A percentile compares a stretch with the other conserved stretches of the same genome.
Evolutionary conservation across 2,329 filamentous ascomycete genomes (phyloP).

Genomic region (Fusarium sp.): DNA sequence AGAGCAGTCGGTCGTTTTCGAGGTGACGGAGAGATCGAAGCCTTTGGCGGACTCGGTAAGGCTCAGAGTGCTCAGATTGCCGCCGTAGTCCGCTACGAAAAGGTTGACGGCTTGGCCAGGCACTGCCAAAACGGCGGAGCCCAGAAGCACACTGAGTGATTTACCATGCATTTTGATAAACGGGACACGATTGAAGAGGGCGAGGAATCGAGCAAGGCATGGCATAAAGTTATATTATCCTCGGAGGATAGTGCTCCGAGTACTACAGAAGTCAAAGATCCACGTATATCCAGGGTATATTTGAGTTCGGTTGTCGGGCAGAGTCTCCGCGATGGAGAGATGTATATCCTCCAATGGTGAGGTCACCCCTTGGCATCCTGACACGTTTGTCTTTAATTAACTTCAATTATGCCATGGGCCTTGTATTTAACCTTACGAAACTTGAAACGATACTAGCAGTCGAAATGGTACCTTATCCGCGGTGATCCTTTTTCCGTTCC

Average conservation of each 20-base stretch:
- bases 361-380: background rate
- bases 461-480: background rate
- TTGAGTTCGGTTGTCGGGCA: background rate
- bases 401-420: background rate
- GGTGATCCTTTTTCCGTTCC: constrained; percentile 7
- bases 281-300: background rate
- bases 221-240: background rate
- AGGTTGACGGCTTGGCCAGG: constrained; percentile 25
- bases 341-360: constrained; percentile 10
- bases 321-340: background rate
- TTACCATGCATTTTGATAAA: background rate
- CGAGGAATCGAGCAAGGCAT: too few relatives aligned
- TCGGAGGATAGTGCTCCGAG: background rate
- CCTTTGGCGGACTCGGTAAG: constrained; percentile 1
- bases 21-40: constrained; percentile 14
- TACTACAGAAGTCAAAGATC: background rate
- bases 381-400: constrained; percentile 7
- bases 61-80: constrained; percentile 32
- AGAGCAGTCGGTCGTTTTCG: constrained; percentile 20
- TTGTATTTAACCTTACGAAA: background rate
- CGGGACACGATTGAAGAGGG: too few relatives aligned
- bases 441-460: constrained; percentile 1
- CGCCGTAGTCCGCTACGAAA: constrained; percentile 36
- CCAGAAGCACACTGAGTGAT: background rate
- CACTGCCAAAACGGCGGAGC: constrained; percentile 4